A percentile compares a stretch with the other conserved stretches of the same genome.
Conservation (phyloP, 805 yeast genomes). For the Starmerella stigmatis region DNA sequence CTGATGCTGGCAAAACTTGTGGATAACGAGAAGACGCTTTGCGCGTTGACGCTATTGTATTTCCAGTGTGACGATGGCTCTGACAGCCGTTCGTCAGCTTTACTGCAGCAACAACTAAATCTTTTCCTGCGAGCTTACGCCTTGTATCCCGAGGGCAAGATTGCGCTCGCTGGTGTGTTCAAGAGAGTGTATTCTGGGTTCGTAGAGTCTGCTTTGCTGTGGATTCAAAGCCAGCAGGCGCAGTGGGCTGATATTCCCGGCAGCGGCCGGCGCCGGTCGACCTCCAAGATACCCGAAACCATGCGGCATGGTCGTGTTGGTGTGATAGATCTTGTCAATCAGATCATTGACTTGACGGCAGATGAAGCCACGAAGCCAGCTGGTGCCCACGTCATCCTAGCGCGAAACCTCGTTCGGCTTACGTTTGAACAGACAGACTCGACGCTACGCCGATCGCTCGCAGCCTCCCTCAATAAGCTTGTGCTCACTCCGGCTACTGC, state of each 20-base stretch:
- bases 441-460: slow-evolving; percentile 9
- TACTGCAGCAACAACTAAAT: slow-evolving; percentile 40
- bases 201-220: background rate
- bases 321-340: slow-evolving; percentile 38
- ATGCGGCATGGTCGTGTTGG: slow-evolving; percentile 30
- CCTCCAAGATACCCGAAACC: slow-evolving; percentile 26
- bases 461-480: slow-evolving; percentile 8
- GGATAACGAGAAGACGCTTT: slow-evolving; percentile 47
- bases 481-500: slow-evolving; percentile 3
- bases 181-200: slow-evolving; percentile 1
- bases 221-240: slow-evolving; percentile 14
- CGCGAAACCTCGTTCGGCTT: slow-evolving; percentile 5
- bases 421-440: background rate
- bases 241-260: slow-evolving; percentile 10
- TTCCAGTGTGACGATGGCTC: slow-evolving; percentile 44
- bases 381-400: slow-evolving; percentile 16
- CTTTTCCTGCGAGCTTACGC: slow-evolving; percentile 23
- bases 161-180: slow-evolving; percentile 26
- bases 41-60: slow-evolving; percentile 59
- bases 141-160: slow-evolving; percentile 39
- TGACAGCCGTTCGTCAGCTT: background rate
- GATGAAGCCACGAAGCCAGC: background rate
- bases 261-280: background rate
- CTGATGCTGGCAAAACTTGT: slow-evolving; percentile 67
- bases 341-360: slow-evolving; percentile 75